These are phyloP conservation scores for Amanita subjunquillea DNA, from an alignment of 768 basidiomycete species.

Conservation along the genomic window DNA sequence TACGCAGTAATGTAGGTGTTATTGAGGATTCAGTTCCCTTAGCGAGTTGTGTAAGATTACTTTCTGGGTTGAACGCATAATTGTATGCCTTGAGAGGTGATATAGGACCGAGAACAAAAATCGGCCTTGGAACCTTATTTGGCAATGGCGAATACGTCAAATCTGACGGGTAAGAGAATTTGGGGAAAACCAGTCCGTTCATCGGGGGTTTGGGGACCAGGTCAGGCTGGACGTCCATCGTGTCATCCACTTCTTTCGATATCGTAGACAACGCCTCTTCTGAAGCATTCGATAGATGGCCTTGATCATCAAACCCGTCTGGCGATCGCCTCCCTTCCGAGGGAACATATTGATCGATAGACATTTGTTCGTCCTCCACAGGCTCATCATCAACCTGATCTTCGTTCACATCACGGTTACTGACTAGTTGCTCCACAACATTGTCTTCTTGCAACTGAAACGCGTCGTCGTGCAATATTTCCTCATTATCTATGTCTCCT, in stretches of 20 bases:
- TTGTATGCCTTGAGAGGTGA: constrained; percentile 7
- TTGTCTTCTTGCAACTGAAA: not conserved
- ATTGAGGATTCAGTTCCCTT: constrained; percentile 3
- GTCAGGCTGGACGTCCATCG: not conserved
- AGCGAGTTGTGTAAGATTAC: constrained; percentile 3
- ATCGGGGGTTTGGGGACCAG: not conserved
- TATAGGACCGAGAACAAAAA: constrained; percentile 20
- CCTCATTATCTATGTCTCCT: constrained; percentile 11
- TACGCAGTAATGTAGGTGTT: constrained; percentile 17
- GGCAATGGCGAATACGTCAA: constrained; percentile 7
- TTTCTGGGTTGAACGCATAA: constrained; percentile 1
- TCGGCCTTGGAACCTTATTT: constrained; percentile 9
- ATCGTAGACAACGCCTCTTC: not conserved
- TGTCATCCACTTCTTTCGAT: not conserved
- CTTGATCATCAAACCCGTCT: not conserved
- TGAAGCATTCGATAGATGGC: not conserved
- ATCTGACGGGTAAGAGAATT: not conserved
- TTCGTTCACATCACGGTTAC: not conserved
- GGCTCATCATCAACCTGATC: not conserved
- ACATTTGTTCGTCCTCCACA: not conserved
- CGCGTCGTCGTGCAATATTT: constrained; percentile 2
- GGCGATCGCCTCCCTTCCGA: not conserved
- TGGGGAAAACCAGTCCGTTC: not conserved
- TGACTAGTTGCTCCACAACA: not conserved
- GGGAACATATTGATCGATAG: not conserved